These are phyloP conservation scores for Apophysomyces variabilis DNA, from an alignment of 371 early-diverging fungal species.

Conservation along the genomic window DNA sequence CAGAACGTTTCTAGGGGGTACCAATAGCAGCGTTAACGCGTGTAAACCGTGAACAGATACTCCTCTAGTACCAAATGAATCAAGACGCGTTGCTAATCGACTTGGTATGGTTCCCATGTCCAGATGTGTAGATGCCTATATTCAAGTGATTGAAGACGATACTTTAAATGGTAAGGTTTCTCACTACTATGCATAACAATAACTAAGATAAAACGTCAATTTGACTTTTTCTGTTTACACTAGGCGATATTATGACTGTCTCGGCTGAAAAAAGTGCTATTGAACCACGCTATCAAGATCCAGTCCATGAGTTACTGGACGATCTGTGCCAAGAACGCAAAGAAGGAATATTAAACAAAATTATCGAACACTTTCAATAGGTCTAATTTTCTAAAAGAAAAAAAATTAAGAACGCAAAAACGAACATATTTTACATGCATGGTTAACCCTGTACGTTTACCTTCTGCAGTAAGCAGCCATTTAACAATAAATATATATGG, in stretches of 20 bases:
- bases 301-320: conserved; percentile 28
- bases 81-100: conserved; percentile 14
- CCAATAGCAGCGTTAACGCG: not conserved
- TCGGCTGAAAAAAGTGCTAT: conserved; percentile 18
- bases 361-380: conserved; percentile 6
- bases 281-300: conserved; percentile 31
- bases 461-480: too few species aligned
- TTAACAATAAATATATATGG: too few species aligned
- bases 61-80: conserved; percentile 31
- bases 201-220: too few species aligned
- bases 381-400: not conserved
- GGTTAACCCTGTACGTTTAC: too few species aligned
- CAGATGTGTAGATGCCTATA: conserved; percentile 30
- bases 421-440: too few species aligned
- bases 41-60: conserved; percentile 27
- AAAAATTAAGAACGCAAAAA: too few species aligned
- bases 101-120: conserved; percentile 35
- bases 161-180: conserved; percentile 28
- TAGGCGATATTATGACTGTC: conserved; percentile 35
- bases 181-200: conserved; percentile 1
- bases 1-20: not conserved
- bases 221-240: not conserved
- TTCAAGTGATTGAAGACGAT: conserved; percentile 29
- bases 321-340: conserved; percentile 25
- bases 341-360: not conserved